Evolutionary conservation across 257 asterid species (phyloP).

Genomic region (Leptodermis oblonga): DNA sequence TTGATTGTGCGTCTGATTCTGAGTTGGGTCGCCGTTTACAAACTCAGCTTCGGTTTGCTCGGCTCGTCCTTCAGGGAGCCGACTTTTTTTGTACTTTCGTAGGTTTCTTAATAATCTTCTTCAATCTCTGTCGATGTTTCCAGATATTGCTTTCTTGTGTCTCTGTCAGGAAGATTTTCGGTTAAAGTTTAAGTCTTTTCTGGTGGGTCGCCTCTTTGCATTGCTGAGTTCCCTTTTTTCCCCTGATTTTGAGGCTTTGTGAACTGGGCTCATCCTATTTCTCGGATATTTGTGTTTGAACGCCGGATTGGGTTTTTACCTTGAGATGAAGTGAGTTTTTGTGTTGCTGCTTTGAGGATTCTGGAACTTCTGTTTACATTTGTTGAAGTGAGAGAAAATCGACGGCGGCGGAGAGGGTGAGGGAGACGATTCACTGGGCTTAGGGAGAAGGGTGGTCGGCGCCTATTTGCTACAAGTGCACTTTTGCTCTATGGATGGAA

Average conservation of each 20-base stretch:
- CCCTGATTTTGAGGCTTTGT: not conserved
- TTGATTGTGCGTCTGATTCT: not conserved
- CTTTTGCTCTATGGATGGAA: too few species aligned
- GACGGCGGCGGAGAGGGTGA: too few species aligned
- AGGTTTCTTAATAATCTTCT: slow-evolving; percentile 12
- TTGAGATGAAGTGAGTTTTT: not conserved
- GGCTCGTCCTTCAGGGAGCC: slow-evolving; percentile 1
- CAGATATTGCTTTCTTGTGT: not conserved
- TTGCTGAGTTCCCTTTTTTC: too few species aligned
- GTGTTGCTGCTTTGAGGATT: not conserved
- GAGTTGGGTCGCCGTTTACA: not conserved
- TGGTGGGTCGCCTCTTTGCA: not conserved
- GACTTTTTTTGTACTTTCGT: slow-evolving; percentile 6
- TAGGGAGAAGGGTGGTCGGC: too few species aligned
- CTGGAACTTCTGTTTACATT: not conserved
- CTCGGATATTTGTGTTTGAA: not conserved
- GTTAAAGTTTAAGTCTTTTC: not conserved
- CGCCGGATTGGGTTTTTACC: not conserved
- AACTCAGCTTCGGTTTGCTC: too few species aligned
- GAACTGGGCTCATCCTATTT: slow-evolving; percentile 2
- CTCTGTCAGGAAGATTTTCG: not conserved
- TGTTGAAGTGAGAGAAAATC: too few species aligned
- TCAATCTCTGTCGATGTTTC: not conserved
- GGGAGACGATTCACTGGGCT: too few species aligned
- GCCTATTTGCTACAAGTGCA: too few species aligned